phyloP scores from a whole-genome alignment of 2,329 filamentous ascomycete genomes.

The Pseudogymnoascus sp. region DNA sequence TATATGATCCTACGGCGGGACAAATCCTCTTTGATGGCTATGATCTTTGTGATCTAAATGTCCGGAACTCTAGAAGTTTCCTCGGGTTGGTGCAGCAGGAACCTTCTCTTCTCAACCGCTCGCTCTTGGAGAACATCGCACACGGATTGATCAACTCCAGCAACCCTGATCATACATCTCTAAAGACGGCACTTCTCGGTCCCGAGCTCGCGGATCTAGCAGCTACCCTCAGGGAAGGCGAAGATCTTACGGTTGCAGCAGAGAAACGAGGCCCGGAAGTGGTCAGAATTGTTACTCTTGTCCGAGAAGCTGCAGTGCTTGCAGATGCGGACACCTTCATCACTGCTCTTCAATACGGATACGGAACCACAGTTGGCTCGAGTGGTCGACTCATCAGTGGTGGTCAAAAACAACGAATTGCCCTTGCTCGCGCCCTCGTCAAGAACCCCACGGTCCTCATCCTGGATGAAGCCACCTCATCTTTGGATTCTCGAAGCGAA shows the following conservation, averaged over 20 bases:
- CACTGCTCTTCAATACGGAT: constrained; percentile 38
- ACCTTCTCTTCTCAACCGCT: constrained; percentile 31
- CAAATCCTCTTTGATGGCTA: constrained; percentile 35
- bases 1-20: constrained; percentile 49
- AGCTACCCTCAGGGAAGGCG: constrained; percentile 44
- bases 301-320: constrained; percentile 44
- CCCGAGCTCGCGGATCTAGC: constrained; percentile 46
- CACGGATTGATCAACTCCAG: constrained; percentile 38
- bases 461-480: constrained; percentile 56
- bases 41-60: constrained; percentile 32
- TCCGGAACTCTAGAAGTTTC: constrained; percentile 39
- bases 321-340: constrained; percentile 55
- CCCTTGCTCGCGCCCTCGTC: constrained; percentile 57
- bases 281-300: constrained; percentile 45
- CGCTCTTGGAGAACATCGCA: constrained; percentile 45
- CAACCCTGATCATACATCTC: constrained; percentile 14
- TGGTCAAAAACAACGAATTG: constrained; percentile 76
- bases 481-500: constrained; percentile 79
- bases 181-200: constrained; percentile 39
- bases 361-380: constrained; percentile 20
- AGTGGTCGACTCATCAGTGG: constrained; percentile 53
- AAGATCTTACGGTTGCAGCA: constrained; percentile 41
- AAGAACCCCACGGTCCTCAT: constrained; percentile 52
- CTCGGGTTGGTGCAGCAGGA: constrained; percentile 25
- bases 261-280: constrained; percentile 39